A percentile compares a stretch with the other conserved stretches of the same genome.
Evolutionary conservation across 1,284 basidiomycete genomes (phyloP).

Genomic region (Pseudozyma pruni): DNA sequence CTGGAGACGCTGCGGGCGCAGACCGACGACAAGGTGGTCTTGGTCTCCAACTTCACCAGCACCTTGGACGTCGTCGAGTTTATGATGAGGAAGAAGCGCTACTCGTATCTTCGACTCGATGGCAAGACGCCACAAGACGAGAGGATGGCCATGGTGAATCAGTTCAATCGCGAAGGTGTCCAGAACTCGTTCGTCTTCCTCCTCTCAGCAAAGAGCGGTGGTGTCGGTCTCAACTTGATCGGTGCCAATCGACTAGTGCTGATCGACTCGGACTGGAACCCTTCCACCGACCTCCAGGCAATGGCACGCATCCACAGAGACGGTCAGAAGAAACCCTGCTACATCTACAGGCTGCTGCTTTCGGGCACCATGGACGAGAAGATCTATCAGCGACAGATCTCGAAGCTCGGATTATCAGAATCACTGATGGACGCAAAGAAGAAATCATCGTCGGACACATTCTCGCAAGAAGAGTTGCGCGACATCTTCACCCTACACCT

Average conservation of each 20-base stretch:
- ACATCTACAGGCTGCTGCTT: slow-evolving; percentile 86
- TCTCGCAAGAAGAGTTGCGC: slow-evolving; percentile 67
- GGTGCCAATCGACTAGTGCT: slow-evolving; percentile 90
- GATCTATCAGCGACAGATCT: slow-evolving; percentile 81
- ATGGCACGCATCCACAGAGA: slow-evolving; percentile 90
- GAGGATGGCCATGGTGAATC: slow-evolving; percentile 54
- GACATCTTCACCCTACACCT: slow-evolving; percentile 90
- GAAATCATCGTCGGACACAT: slow-evolving; percentile 48
- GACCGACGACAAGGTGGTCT: slow-evolving; percentile 76
- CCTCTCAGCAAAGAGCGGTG: slow-evolving; percentile 94
- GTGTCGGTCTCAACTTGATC: slow-evolving; percentile 97
- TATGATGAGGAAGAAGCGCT: slow-evolving; percentile 80
- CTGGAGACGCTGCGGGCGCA: slow-evolving; percentile 75
- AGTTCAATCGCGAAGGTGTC: slow-evolving; percentile 51
- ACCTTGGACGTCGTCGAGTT: slow-evolving; percentile 91
- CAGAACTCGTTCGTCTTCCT: slow-evolving; percentile 79
- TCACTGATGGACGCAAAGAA: slow-evolving; percentile 70
- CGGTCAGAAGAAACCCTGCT: slow-evolving; percentile 86
- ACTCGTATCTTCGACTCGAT: slow-evolving; percentile 86
- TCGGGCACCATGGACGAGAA: slow-evolving; percentile 68
- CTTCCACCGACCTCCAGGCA: slow-evolving; percentile 84
- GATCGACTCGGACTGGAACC: slow-evolving; percentile 95
- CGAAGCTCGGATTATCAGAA: slow-evolving; percentile 84
- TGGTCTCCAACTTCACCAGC: slow-evolving; percentile 70
- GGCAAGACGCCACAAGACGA: slow-evolving; percentile 71